Evolutionary conservation across 768 basidiomycete genomes (phyloP), one percentile per base, ranked within the genome.

Genomic region (Boletus tylopilopsis): DNA sequence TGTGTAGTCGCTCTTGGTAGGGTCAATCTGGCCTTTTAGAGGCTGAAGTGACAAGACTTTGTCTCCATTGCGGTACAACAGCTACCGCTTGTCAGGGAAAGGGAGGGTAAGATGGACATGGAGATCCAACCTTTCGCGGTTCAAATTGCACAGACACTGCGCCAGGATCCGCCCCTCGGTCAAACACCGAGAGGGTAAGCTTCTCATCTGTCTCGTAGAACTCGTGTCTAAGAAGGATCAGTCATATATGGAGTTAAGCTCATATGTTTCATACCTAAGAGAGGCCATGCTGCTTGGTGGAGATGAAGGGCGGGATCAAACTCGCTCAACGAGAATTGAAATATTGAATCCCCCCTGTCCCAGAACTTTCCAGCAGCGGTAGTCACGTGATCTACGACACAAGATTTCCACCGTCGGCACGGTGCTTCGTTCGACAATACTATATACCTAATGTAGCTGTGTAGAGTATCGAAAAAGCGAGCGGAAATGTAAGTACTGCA

Each of bases 191-290:
- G 59, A 93, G 64, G 18, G 73, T 86, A 47, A 91, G 64, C 54
- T 63, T 75, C 51, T 91, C 87, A 57, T 92, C 90, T 12, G 84
- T 87, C 69, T 93, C 90, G 68, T 92, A 93, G 67, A 87, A 93
- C 66, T 90, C 89, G 71, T 92, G 83, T 67, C 89, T 90, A 24
- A 32, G 24, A 21, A 35, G 43, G 36, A 41, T 56, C 11, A 45
- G 47, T 16, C 9, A 13, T 33, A 2, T 4, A 19, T n/a, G n/a
- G 23, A 19, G 29, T 27, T 12, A 8, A 16, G 3, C 12, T 18
- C 3, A 6, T 33, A 25, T 16, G n/a, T 25, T 22, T 11, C 59
- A 19, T 58, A 67, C 68, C 68, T 67, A 27, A 55, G 52, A 23
- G 64, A 42, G 37, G 58, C 22, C 70, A 70, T 71, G 41, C 37